Conservation (phyloP, 169 alveolate species). For the Eimeria praecox region DNA sequence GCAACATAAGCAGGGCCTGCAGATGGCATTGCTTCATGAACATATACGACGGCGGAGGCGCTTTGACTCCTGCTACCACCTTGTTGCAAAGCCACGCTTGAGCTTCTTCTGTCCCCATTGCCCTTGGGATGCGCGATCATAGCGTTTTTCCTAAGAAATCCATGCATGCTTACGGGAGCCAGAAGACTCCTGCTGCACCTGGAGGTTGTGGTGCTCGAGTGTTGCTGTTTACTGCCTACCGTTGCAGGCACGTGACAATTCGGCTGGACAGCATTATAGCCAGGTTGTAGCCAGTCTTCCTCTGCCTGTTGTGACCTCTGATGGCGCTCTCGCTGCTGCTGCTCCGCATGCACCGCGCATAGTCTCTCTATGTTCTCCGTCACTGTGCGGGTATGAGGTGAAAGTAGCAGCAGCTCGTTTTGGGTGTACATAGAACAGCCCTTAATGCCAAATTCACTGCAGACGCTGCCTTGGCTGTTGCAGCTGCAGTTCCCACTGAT, state of each 20-base stretch:
- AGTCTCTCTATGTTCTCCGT: conserved; percentile 22
- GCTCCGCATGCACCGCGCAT: conserved; percentile 27
- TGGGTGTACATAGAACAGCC: conserved; percentile 30
- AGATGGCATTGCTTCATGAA: neutral
- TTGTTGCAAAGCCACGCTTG: neutral
- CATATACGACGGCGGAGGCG: neutral
- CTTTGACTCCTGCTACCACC: neutral
- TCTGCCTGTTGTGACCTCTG: neutral
- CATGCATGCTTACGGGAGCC: conserved; percentile 6
- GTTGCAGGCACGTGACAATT: neutral
- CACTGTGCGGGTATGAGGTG: conserved; percentile 48
- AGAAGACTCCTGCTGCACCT: conserved; percentile 1
- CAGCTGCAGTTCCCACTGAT: neutral
- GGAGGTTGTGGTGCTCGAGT: neutral
- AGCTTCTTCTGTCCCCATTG: neutral
- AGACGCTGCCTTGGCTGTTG: conserved; percentile 21
- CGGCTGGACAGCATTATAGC: neutral
- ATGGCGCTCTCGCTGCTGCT: neutral
- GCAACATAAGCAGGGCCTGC: conserved; percentile 47
- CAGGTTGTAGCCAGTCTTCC: neutral
- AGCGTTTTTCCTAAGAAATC: conserved; percentile 23
- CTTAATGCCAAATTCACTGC: conserved; percentile 23
- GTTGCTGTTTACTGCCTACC: neutral
- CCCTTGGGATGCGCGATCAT: neutral
- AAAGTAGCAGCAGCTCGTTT: conserved; percentile 52